Conservation (phyloP, 2,329 filamentous ascomycete species). For the Xylariaceae sp. region DNA sequence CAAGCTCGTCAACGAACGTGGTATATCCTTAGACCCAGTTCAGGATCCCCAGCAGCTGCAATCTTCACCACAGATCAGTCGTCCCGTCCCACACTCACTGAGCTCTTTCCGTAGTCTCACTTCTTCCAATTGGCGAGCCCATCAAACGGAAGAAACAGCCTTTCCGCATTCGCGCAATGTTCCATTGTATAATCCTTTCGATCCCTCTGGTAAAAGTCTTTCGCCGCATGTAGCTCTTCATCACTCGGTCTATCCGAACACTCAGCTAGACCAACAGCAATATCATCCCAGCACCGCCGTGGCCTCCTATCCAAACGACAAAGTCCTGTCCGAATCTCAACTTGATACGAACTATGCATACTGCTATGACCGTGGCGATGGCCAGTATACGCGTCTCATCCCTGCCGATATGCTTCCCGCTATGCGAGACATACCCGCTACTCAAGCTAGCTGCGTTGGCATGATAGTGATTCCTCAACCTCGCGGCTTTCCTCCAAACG, state of each 20-base stretch:
- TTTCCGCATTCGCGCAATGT: slow-evolving; percentile 11
- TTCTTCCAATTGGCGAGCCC: slow-evolving; percentile 32
- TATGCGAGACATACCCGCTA: slow-evolving; percentile 43
- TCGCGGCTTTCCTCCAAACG: slow-evolving; percentile 36
- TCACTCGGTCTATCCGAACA: slow-evolving; percentile 11
- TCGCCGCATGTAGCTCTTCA: slow-evolving; percentile 9
- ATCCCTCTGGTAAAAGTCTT: slow-evolving; percentile 9
- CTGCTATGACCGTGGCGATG: slow-evolving; percentile 52
- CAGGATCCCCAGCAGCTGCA: slow-evolving; percentile 8
- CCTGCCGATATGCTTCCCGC: slow-evolving; percentile 53
- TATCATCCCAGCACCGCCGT: slow-evolving; percentile 8
- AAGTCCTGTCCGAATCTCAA: slow-evolving; percentile 21
- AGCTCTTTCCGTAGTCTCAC: slow-evolving; percentile 21
- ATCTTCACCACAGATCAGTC: slow-evolving; percentile 16
- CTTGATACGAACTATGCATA: slow-evolving; percentile 43
- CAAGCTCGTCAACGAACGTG: slow-evolving; percentile 25
- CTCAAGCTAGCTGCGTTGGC: slow-evolving; percentile 38
- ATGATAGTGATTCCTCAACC: slow-evolving; percentile 49
- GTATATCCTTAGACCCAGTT: slow-evolving; percentile 6
- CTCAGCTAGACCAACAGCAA: slow-evolving; percentile 18
- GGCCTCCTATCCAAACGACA: slow-evolving; percentile 12
- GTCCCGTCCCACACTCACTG: slow-evolving; percentile 16
- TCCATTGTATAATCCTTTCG: slow-evolving; percentile 18
- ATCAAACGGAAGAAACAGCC: slow-evolving; percentile 16
- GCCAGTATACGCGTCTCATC: slow-evolving; percentile 52